These are phyloP conservation scores for Sanghuangporus baumii DNA, from an alignment of 1,284 basidiomycete genomes.

Conservation along the genomic window DNA sequence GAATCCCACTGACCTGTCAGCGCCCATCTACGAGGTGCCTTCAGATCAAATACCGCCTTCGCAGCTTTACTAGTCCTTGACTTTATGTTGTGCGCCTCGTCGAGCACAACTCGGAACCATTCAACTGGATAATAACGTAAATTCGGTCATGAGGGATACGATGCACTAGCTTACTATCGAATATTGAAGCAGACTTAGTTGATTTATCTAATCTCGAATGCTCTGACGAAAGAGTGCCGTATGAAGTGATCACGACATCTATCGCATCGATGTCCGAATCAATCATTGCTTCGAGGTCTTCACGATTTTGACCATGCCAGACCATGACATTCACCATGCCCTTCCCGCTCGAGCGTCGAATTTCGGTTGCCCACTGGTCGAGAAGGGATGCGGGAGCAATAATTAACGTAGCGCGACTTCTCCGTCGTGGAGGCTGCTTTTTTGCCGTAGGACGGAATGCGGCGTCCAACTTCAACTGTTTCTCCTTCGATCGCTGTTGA, in stretches of 20 bases:
- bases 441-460: slow-evolving; percentile 45
- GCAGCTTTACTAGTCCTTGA: slow-evolving; percentile 87
- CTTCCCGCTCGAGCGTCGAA: slow-evolving; percentile 67
- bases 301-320: slow-evolving; percentile 84
- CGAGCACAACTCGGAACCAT: slow-evolving; percentile 77
- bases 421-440: slow-evolving; percentile 20
- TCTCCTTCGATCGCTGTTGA: slow-evolving; percentile 33
- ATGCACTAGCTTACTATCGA: slow-evolving; percentile 53
- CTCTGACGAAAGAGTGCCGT: slow-evolving; percentile 83
- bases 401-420: slow-evolving; percentile 69
- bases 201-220: slow-evolving; percentile 61
- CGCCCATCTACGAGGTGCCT: slow-evolving; percentile 82
- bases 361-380: slow-evolving; percentile 87
- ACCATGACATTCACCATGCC: slow-evolving; percentile 67
- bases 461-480: slow-evolving; percentile 57
- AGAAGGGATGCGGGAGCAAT: slow-evolving; percentile 91
- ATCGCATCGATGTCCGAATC: slow-evolving; percentile 49
- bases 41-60: slow-evolving; percentile 84
- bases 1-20: slow-evolving; percentile 56
- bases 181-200: slow-evolving; percentile 52
- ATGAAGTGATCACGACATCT: slow-evolving; percentile 86
- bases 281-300: slow-evolving; percentile 62
- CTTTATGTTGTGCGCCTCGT: slow-evolving; percentile 96
- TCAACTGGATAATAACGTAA: slow-evolving; percentile 43
- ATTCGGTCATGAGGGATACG: neutral